Conservation (phyloP, 371 early-diverging fungal species). For the Batkoa obscura region DNA sequence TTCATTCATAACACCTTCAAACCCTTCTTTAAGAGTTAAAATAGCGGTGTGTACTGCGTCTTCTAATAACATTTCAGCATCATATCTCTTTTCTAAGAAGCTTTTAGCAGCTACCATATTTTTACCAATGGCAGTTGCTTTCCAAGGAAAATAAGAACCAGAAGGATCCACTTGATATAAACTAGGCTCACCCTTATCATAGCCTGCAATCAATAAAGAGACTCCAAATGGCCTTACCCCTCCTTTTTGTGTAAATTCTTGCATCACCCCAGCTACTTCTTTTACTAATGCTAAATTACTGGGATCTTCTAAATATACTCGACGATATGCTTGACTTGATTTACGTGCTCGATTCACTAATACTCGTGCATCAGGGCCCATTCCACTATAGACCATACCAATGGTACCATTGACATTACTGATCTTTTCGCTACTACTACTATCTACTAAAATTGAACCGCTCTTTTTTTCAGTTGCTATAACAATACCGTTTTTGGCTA, state of each 20-base stretch:
- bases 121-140: conserved; percentile 96
- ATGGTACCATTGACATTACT: conserved; percentile 75
- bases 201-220: conserved; percentile 89
- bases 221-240: conserved; percentile 99
- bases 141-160: conserved; percentile 96
- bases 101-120: conserved; percentile 97
- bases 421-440: conserved; percentile 74
- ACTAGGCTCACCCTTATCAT: conserved; percentile 65
- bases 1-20: conserved; percentile 91
- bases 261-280: conserved; percentile 92
- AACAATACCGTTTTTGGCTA: conserved; percentile 92
- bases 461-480: conserved; percentile 96
- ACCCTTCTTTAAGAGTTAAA: conserved; percentile 92
- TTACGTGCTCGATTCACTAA: conserved; percentile 88
- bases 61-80: conserved; percentile 85
- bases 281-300: conserved; percentile 83
- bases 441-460: conserved; percentile 81
- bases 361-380: conserved; percentile 95
- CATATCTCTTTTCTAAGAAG: conserved; percentile 93
- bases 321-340: conserved; percentile 83
- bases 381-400: conserved; percentile 96
- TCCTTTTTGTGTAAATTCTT: conserved; percentile 96
- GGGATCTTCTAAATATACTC: conserved; percentile 88
- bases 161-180: conserved; percentile 98
- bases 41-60: conserved; percentile 97